Percentiles rank a stretch among this genome's conserved stretches.
Conservation (phyloP, 805 yeast genomes). For the Priceomyces carsonii region DNA sequence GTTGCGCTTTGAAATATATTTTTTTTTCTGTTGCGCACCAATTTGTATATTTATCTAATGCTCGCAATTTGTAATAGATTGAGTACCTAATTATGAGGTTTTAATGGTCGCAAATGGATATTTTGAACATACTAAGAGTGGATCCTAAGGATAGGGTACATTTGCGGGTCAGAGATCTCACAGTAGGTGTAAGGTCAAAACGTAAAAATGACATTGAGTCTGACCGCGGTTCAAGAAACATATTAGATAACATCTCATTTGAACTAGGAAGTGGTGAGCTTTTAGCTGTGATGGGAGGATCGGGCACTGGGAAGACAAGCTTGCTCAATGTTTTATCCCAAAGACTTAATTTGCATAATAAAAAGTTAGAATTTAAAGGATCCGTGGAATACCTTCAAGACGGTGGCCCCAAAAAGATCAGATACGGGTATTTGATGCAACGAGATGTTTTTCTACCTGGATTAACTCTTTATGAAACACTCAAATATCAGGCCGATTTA, state of each 20-base stretch:
- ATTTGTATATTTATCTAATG: neutral
- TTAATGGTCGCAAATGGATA: constrained; percentile 1
- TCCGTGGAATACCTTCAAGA: constrained; percentile 30
- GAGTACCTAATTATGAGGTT: neutral
- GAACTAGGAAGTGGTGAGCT: constrained; percentile 61
- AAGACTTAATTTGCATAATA: constrained; percentile 42
- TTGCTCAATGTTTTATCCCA: constrained; percentile 66
- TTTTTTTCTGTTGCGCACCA: neutral
- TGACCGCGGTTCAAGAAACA: constrained; percentile 9
- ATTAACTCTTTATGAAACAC: constrained; percentile 70
- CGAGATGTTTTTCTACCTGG: constrained; percentile 73
- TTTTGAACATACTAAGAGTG: constrained; percentile 28
- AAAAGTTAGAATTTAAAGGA: constrained; percentile 45
- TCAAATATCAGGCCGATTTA: constrained; percentile 69
- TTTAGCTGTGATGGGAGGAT: constrained; percentile 83
- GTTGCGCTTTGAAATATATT: neutral
- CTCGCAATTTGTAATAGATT: neutral
- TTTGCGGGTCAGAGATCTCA: constrained; percentile 17
- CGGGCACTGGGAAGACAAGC: constrained; percentile 87
- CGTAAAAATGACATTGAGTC: constrained; percentile 3
- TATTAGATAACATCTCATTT: constrained; percentile 51
- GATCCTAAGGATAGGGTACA: constrained; percentile 44
- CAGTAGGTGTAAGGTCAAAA: constrained; percentile 16
- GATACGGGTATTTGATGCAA: constrained; percentile 69
- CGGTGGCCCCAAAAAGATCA: constrained; percentile 15